These are phyloP conservation scores for Tolypocladium tundrense DNA, from an alignment of 2,329 filamentous ascomycete genomes.

Conservation along the genomic window DNA sequence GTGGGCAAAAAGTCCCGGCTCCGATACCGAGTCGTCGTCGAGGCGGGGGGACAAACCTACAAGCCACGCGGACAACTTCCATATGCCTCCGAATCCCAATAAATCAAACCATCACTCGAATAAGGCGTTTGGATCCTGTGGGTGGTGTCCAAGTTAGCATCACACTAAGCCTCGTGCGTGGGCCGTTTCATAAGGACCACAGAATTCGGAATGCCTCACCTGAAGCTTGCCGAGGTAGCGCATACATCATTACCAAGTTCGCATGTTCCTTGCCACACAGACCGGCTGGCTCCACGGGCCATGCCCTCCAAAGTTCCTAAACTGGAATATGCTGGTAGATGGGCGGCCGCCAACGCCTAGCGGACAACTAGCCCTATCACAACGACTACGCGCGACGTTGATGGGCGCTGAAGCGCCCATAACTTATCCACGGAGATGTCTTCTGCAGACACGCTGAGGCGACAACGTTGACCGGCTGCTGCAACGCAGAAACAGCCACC, in stretches of 20 bases:
- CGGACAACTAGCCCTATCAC: neutral
- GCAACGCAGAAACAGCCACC: neutral
- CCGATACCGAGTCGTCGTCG: neutral
- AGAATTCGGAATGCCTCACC: neutral
- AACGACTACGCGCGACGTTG: neutral
- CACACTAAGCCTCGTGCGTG: neutral
- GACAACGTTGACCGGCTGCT: neutral
- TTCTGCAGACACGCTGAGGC: neutral
- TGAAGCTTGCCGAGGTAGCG: neutral
- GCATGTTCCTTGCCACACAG: neutral
- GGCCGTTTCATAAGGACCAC: neutral
- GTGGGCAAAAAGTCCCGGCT: neutral
- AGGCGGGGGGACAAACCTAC: neutral
- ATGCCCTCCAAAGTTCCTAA: neutral
- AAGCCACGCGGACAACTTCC: neutral
- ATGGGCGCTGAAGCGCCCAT: neutral
- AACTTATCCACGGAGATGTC: neutral
- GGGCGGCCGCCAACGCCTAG: neutral
- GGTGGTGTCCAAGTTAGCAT: neutral
- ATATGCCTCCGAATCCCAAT: neutral
- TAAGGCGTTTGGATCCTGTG: neutral
- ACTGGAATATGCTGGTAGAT: neutral
- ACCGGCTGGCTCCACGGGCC: neutral
- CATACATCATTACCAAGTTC: neutral
- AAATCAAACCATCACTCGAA: neutral